Percentiles rank a stretch among this genome's conserved stretches.
These are phyloP conservation scores for Coleophoma crateriformis DNA, from an alignment of 2,329 filamentous ascomycete species.

Conservation along the genomic window DNA sequence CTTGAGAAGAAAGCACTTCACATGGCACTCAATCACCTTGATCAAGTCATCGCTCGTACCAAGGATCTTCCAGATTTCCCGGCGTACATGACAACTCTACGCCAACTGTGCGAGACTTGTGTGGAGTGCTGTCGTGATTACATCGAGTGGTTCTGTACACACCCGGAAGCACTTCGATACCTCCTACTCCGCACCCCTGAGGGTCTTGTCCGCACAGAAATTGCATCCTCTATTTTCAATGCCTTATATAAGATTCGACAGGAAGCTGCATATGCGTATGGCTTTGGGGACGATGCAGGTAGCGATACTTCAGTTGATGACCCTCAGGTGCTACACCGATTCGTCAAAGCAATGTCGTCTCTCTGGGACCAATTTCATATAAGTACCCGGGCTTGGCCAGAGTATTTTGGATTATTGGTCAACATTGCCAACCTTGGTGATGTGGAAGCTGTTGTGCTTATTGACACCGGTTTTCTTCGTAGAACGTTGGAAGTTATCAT, in stretches of 20 bases:
- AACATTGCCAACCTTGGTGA: conserved; percentile 58
- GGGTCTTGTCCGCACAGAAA: conserved; percentile 45
- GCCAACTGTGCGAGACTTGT: conserved; percentile 42
- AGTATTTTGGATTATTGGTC: conserved; percentile 68
- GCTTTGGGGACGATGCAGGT: conserved; percentile 21
- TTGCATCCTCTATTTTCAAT: conserved; percentile 43
- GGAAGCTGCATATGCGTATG: conserved; percentile 41
- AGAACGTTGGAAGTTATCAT: conserved; percentile 31
- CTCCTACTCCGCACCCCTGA: conserved; percentile 60
- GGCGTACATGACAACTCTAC: conserved; percentile 45
- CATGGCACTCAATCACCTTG: conserved; percentile 59
- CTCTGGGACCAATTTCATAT: conserved; percentile 60
- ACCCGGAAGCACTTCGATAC: conserved; percentile 54
- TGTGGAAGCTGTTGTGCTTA: conserved; percentile 49
- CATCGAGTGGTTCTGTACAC: conserved; percentile 53
- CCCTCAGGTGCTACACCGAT: conserved; percentile 19
- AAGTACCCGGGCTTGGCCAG: conserved; percentile 64
- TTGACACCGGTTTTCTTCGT: conserved; percentile 55
- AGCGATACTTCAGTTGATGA: conserved; percentile 25
- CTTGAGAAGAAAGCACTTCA: conserved; percentile 46
- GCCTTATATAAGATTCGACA: conserved; percentile 48
- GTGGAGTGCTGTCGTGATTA: conserved; percentile 51
- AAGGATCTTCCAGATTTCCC: conserved; percentile 63
- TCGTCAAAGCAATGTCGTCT: conserved; percentile 42
- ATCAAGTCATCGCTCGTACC: conserved; percentile 67